phyloP scores from a whole-genome alignment of 1,284 basidiomycete genomes.

The Puccinia polysora region DNA sequence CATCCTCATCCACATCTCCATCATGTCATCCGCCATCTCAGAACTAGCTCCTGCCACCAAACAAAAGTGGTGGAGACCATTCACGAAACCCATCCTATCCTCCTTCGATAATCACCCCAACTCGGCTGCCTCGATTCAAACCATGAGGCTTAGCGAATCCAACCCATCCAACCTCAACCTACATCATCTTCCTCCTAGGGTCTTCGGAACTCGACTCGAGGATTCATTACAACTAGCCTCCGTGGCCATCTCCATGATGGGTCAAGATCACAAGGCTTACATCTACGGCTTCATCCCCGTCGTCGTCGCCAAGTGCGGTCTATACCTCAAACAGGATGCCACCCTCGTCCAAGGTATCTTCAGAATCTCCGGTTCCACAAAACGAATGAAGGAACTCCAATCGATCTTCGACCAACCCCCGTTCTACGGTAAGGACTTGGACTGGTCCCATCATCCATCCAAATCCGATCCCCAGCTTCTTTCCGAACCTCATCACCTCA shows the following conservation, averaged over 20 bases:
- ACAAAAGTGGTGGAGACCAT: no score
- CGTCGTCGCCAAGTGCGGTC: constrained; percentile 91
- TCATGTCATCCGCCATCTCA: no score
- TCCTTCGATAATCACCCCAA: no score
- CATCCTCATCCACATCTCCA: no score
- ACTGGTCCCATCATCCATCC: constrained; percentile 60
- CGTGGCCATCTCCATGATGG: constrained; percentile 90
- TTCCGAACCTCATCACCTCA: not conserved
- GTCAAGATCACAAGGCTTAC: constrained; percentile 60
- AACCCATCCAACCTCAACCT: not conserved
- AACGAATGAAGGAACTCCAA: constrained; percentile 92
- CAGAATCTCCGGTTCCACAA: constrained; percentile 84
- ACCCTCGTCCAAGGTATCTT: constrained; percentile 95
- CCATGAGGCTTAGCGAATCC: not conserved
- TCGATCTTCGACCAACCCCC: constrained; percentile 82
- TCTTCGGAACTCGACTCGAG: constrained; percentile 79
- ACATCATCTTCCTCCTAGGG: constrained; percentile 49
- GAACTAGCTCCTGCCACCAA: no score
- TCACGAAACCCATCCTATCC: no score
- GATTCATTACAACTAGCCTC: constrained; percentile 80
- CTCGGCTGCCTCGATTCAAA: no score
- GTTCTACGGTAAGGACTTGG: constrained; percentile 85
- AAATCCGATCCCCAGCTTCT: not conserved
- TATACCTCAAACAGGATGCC: constrained; percentile 85
- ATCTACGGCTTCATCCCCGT: constrained; percentile 77